Percentiles rank a stretch among this genome's conserved stretches.
Conservation (phyloP, 106 monocot species). For the Acorus gramineus region DNA sequence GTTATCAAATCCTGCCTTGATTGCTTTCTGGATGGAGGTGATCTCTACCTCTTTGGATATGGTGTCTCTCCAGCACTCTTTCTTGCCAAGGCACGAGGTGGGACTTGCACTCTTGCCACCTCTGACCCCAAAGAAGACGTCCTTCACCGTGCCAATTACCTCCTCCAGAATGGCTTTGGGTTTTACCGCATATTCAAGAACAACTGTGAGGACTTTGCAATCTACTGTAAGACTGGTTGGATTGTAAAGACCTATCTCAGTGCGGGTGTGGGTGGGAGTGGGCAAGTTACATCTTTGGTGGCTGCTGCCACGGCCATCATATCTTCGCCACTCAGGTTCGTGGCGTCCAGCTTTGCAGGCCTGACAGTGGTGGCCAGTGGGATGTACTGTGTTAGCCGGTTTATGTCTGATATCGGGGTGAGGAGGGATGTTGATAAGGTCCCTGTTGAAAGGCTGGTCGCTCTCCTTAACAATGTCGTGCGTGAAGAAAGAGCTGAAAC, state of each 20-base stretch:
- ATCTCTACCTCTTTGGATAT: slow-evolving; percentile 61
- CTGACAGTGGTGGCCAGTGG: slow-evolving; percentile 24
- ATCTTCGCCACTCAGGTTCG: slow-evolving; percentile 46
- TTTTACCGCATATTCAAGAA: slow-evolving; percentile 70
- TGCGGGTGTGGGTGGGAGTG: slow-evolving; percentile 39
- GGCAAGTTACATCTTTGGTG: slow-evolving; percentile 45
- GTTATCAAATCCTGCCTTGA: slow-evolving; percentile 71
- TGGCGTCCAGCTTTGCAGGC: slow-evolving; percentile 37
- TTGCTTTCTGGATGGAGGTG: slow-evolving; percentile 61
- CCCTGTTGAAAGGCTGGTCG: slow-evolving; percentile 47
- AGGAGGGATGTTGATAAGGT: slow-evolving; percentile 51
- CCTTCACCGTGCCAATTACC: slow-evolving; percentile 59
- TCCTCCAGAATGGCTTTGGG: slow-evolving; percentile 65
- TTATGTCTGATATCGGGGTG: slow-evolving; percentile 60
- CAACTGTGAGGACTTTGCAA: slow-evolving; percentile 96
- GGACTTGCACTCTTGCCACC: slow-evolving; percentile 74
- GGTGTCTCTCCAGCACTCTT: slow-evolving; percentile 54
- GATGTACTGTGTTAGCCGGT: slow-evolving; percentile 56
- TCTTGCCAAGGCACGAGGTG: slow-evolving; percentile 69
- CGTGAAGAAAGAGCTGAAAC: no score
- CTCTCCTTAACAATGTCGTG: no score
- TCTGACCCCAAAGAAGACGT: slow-evolving; percentile 40
- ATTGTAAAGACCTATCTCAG: slow-evolving; percentile 36
- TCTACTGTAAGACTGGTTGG: slow-evolving; percentile 86
- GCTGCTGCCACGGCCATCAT: slow-evolving; percentile 43